Evolutionary conservation across 352 stramenopile species (phyloP), one percentile per base, ranked within the genome.

Genomic region (Globisporangium nunn): DNA sequence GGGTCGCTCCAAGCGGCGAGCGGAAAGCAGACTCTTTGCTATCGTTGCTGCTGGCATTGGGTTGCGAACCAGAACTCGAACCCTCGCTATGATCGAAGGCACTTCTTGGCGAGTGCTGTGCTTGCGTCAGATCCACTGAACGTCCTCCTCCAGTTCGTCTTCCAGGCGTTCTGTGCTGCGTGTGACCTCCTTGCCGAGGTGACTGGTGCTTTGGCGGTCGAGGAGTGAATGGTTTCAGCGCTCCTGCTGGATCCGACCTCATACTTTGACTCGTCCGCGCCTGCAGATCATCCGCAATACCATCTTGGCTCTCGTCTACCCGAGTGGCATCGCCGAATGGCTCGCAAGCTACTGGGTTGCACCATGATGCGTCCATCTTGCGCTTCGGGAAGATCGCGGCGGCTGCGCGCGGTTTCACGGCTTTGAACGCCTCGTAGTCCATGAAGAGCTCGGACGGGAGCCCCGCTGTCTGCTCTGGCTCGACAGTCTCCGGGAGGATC

Each of bases 331-430:
- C 45, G 17, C 23, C 28, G 1, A 54, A 15, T 2, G 58, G 52
- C 28, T 70, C 71, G 29, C 65, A 66, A 17, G 55, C 55, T 2
- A 90, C 73, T 10, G 81, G 81, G 37, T 92, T 88, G 52, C 81
- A 92, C 81, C 81, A 90, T n/a, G 81, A 92, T 0, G 78, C 74
- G 41, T 74, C 71, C 30, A 75, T 72, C 53, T 78, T 81, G 18
- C 75, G 66, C 46, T 85, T 86, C 0, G 70, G 68, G 50, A 92
- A 90, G 17, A 75, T 67, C 7, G 65, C 58, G 1, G 75, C 64
- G 35, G 64, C 50, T 33, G 75, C 59, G 2, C 76, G 64, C 29
- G 81, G 79, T 45, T 82, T 85, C 0, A 87, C 66, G 23, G 59
- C 67, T 33, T 88, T 81, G 39, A 88, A 77, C 0, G 67, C 63